Evolutionary conservation across 441 rosid genomes (phyloP).

Genomic region (Brassica hybrid): DNA sequence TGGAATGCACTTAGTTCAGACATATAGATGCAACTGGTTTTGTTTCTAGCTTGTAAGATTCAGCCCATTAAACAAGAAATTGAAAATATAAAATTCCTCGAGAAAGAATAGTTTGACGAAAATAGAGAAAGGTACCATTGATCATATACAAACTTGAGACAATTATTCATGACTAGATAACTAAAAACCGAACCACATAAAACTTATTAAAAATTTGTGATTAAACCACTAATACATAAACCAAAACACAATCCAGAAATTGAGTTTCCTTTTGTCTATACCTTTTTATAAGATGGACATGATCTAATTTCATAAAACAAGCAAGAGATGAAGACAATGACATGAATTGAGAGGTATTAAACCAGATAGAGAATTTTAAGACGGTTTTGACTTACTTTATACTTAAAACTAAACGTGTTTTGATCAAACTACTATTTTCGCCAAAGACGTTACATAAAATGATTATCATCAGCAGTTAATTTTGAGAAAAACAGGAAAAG

Average conservation of each 20-base stretch:
- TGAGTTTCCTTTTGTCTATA: not conserved
- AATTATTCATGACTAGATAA: not conserved
- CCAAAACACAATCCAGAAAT: not conserved
- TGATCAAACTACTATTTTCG: not conserved
- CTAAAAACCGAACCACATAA: not conserved
- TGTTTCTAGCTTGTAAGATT: not conserved
- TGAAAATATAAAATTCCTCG: not conserved
- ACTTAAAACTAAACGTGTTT: not conserved
- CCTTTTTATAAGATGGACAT: not conserved
- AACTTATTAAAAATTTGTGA: not conserved
- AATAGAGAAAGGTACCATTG: not conserved
- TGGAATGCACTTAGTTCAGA: not conserved
- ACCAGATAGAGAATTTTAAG: not conserved
- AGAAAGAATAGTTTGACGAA: too few species aligned
- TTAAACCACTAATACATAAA: slow-evolving; percentile 6
- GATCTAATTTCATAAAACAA: not conserved
- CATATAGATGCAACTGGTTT: not conserved
- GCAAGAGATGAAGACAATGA: not conserved
- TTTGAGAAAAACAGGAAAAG: slow-evolving; percentile 4
- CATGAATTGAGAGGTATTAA: not conserved
- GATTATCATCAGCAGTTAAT: slow-evolving; percentile 1
- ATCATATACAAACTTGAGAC: not conserved
- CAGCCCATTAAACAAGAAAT: not conserved
- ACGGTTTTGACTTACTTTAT: not conserved
- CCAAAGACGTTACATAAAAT: not conserved